Percentiles rank a stretch among this genome's conserved stretches.
Evolutionary conservation across 2,329 filamentous ascomycete genomes (phyloP).

Genomic region (Triangularia setosa): DNA sequence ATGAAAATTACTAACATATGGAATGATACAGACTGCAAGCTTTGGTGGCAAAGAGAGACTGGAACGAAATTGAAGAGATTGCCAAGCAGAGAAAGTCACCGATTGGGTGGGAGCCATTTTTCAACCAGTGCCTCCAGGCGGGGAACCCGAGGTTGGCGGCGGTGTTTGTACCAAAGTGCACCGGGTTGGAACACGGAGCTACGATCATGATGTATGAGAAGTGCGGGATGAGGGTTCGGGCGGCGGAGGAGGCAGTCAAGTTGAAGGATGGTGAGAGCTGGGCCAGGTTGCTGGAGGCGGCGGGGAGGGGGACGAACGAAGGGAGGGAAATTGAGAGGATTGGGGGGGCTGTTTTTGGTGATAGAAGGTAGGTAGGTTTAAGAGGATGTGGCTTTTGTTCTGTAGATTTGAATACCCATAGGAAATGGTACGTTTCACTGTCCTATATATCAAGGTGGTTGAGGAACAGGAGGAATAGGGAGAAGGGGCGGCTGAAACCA

Average conservation of each 20-base stretch:
- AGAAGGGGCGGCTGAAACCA: too few species aligned
- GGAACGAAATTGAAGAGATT: constrained; percentile 87
- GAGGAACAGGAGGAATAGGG: too few species aligned
- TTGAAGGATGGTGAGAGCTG: constrained; percentile 74
- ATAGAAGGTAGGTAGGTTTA: background rate
- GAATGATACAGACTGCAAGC: constrained; percentile 67
- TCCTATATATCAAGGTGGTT: too few species aligned
- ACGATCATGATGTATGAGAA: constrained; percentile 92
- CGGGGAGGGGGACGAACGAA: constrained; percentile 63
- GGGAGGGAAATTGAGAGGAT: constrained; percentile 79
- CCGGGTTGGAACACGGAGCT: constrained; percentile 61
- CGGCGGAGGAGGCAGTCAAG: constrained; percentile 86
- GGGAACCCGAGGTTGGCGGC: constrained; percentile 85
- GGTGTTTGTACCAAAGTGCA: constrained; percentile 84
- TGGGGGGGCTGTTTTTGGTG: constrained; percentile 51
- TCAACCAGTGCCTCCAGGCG: constrained; percentile 80
- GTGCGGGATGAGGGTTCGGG: constrained; percentile 83
- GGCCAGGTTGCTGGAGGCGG: constrained; percentile 68
- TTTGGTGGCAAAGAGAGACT: constrained; percentile 84
- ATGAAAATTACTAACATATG: background rate
- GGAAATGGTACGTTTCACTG: too few species aligned
- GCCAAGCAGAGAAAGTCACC: constrained; percentile 76
- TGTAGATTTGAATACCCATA: background rate
- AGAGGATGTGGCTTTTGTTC: background rate
- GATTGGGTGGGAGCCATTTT: constrained; percentile 98